Evolutionary conservation across 116 monocot species (phyloP).

Genomic region (Dioscorea cayenensis): DNA sequence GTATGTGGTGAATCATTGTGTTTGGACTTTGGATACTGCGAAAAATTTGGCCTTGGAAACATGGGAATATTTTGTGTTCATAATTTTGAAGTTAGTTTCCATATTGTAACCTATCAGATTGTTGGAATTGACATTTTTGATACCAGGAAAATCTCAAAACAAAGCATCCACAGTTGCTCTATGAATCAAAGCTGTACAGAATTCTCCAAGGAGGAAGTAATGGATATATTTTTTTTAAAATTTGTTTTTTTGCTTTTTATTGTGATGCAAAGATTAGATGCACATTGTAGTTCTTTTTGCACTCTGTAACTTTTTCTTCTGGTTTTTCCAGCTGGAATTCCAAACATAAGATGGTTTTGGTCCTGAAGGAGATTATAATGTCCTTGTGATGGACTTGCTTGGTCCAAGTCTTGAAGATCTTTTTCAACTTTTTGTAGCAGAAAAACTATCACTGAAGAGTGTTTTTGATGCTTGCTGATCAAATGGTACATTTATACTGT

Average conservation of each 20-base stretch:
- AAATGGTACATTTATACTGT: slow-evolving; percentile 40
- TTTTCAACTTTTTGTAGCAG: slow-evolving; percentile 71
- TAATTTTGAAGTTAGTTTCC: neutral
- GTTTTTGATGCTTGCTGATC: slow-evolving; percentile 75
- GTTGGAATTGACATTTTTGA: neutral
- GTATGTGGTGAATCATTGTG: too few relatives aligned
- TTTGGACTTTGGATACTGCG: too few relatives aligned
- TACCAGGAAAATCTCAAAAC: slow-evolving; percentile 69
- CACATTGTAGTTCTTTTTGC: neutral
- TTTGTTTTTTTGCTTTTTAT: slow-evolving; percentile 2
- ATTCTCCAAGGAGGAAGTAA: slow-evolving; percentile 80
- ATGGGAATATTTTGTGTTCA: neutral
- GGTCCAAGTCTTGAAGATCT: slow-evolving; percentile 76
- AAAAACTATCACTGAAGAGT: slow-evolving; percentile 63
- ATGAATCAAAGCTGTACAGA: slow-evolving; percentile 78
- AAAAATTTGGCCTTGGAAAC: too few relatives aligned
- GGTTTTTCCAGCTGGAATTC: slow-evolving; percentile 60
- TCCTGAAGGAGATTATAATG: slow-evolving; percentile 68
- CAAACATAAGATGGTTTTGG: slow-evolving; percentile 79
- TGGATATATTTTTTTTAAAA: neutral
- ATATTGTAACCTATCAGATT: too few relatives aligned
- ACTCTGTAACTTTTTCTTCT: neutral
- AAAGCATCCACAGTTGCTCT: slow-evolving; percentile 73
- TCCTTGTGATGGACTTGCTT: slow-evolving; percentile 69
- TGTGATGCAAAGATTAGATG: neutral